phyloP scores from a whole-genome alignment of 1,139 yeast genomes.

The Protomyces macrosporus region DNA sequence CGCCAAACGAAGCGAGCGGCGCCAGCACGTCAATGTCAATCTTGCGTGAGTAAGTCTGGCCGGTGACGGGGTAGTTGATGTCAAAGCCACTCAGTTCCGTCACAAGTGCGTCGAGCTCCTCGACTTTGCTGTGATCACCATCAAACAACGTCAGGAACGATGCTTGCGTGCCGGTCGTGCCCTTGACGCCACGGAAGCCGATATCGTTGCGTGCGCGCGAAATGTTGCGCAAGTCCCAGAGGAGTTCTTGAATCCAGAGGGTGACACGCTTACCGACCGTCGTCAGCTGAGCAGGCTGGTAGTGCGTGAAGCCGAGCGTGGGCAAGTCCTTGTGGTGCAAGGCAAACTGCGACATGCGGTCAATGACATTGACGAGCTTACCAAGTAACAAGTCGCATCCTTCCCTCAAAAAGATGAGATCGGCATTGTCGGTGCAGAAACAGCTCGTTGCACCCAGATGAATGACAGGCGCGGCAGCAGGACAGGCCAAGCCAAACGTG shows the following conservation, averaged over 20 bases:
- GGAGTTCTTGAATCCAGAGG: slow-evolving; percentile 92
- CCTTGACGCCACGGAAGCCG: slow-evolving; percentile 97
- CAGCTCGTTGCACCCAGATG: slow-evolving; percentile 99
- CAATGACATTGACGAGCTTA: slow-evolving; percentile 89
- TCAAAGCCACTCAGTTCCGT: slow-evolving; percentile 91
- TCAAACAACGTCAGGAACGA: slow-evolving; percentile 91
- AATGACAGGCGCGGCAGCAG: slow-evolving; percentile 95
- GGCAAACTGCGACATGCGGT: slow-evolving; percentile 83
- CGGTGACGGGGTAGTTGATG: slow-evolving; percentile 93
- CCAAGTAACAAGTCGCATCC: slow-evolving; percentile 91
- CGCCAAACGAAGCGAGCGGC: slow-evolving; percentile 92
- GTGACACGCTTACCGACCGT: slow-evolving; percentile 98
- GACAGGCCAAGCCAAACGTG: slow-evolving; percentile 84
- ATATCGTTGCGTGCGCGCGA: slow-evolving; percentile 93
- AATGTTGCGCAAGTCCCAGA: slow-evolving; percentile 96
- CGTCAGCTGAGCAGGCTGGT: slow-evolving; percentile 98
- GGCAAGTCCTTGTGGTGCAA: slow-evolving; percentile 89
- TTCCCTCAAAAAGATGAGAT: slow-evolving; percentile 88
- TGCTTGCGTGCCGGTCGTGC: slow-evolving; percentile 98
- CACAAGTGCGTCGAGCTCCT: slow-evolving; percentile 81
- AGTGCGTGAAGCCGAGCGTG: slow-evolving; percentile 98
- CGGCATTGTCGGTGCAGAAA: slow-evolving; percentile 97
- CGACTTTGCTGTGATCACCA: slow-evolving; percentile 87
- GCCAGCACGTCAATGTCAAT: slow-evolving; percentile 91
- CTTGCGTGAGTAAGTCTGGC: slow-evolving; percentile 97